Evolutionary conservation across 2,329 filamentous ascomycete genomes (phyloP), one percentile per base, ranked within the genome.

Genomic region (Ophiostoma tasmaniense): DNA sequence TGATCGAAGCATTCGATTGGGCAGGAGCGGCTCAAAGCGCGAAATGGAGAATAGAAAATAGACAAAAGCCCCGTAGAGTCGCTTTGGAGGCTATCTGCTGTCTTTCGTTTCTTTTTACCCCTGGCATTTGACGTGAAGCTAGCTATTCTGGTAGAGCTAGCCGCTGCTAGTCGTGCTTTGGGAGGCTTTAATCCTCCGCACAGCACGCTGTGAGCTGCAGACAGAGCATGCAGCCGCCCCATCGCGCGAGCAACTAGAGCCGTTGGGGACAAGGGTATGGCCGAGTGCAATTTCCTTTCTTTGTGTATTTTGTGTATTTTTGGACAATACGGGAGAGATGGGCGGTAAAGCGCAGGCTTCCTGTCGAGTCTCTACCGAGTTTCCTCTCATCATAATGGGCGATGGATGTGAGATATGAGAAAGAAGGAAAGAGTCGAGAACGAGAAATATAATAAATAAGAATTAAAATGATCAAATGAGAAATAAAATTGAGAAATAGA

Each of bases 231-330:
- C n/a, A 37, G 5, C 7, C 7, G 37, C 22, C 20, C 42, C 39
- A 52, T 66, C 17, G 42, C 30, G 64, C 64, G 25, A 66, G 64
- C 13, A 8, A 22, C 59, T 65, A 39, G 59, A n/a, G 20, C 69
- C 50, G 14, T 67, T 70, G 22, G 33, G 67, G 69, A 33, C 37
- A 70, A 68, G 69, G 61, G 62, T 59, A 39, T 52, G n/a, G n/a
- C 62, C 61, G 39, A 64, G 67, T 67, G 69, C 30, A 70, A 70
- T 70, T 67, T 70, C 67, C 35, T 65, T 70, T 68, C 66, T 50
- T 64, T 64, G 20, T 64, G 25, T 33, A 55, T 30, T 50, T 64
- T 64, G 20, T 64, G 25, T 33, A 55, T 30, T 59, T 30, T 30
- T 30, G 3, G 25, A 28, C 25, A 30, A 59, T 61, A 61, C 55